These are phyloP conservation scores for Gymnopus androsaceus DNA, from an alignment of 1,284 basidiomycete genomes.

Conservation along the genomic window DNA sequence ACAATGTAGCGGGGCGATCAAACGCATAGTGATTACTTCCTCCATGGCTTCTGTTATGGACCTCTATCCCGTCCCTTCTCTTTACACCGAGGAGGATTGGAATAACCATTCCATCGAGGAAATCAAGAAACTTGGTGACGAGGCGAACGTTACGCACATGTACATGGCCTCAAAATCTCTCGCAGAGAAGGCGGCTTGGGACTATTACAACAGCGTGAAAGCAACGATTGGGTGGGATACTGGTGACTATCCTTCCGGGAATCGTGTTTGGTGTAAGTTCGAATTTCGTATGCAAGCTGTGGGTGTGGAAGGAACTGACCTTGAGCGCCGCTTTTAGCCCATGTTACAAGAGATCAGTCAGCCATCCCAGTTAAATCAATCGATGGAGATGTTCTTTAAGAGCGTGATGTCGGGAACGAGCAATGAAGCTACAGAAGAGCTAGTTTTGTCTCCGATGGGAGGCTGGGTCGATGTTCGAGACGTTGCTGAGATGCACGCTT, in stretches of 20 bases:
- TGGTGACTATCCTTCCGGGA: conserved; percentile 13
- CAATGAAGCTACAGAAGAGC: neutral
- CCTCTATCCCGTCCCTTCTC: conserved; percentile 27
- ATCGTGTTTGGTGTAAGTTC: neutral
- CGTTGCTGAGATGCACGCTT: conserved; percentile 10
- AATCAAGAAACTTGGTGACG: conserved; percentile 35
- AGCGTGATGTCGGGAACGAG: neutral
- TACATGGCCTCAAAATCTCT: conserved; percentile 28
- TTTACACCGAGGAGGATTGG: conserved; percentile 41
- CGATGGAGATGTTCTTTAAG: conserved; percentile 3
- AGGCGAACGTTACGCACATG: conserved; percentile 25
- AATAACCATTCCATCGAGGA: conserved; percentile 40
- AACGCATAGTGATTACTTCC: conserved; percentile 68
- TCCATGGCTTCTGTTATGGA: conserved; percentile 51
- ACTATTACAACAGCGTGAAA: conserved; percentile 4
- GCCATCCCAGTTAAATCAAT: neutral
- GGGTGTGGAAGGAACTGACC: neutral
- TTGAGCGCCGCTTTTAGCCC: neutral
- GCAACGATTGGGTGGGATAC: conserved; percentile 23
- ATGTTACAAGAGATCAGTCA: neutral
- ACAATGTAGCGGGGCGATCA: conserved; percentile 40
- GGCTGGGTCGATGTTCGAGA: conserved; percentile 17
- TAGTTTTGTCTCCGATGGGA: neutral
- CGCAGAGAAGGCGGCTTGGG: conserved; percentile 25
- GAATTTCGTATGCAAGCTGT: neutral